These are phyloP conservation scores for Phanerochaete carnosa DNA, from an alignment of 768 basidiomycete genomes.

Conservation along the genomic window DNA sequence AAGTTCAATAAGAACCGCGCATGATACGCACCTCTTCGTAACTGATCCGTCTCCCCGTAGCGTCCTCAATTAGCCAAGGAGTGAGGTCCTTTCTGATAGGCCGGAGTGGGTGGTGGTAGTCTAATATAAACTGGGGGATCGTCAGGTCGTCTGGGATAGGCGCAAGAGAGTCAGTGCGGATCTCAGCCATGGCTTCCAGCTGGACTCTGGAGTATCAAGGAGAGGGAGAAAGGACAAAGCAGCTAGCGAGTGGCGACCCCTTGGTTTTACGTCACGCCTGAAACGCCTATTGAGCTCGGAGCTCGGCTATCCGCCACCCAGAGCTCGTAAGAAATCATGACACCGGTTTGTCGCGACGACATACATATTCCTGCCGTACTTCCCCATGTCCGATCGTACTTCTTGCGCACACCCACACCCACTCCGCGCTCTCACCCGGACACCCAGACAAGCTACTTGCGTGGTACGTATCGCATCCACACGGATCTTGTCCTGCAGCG, in stretches of 20 bases:
- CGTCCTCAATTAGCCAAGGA: constrained; percentile 52
- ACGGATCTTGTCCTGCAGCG: background rate
- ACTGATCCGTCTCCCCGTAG: constrained; percentile 37
- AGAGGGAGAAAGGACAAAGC: too few species aligned
- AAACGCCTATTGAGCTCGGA: background rate
- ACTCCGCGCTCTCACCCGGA: background rate
- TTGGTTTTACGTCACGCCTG: background rate
- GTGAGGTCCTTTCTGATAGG: constrained; percentile 31
- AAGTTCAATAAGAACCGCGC: background rate
- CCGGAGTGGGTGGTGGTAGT: constrained; percentile 37
- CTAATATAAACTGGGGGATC: constrained; percentile 53
- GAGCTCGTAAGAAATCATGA: background rate
- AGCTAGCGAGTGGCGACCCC: too few species aligned
- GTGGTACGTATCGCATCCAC: background rate
- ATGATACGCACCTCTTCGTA: constrained; percentile 37
- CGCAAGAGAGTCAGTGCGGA: constrained; percentile 26
- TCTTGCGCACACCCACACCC: background rate
- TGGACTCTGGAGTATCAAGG: background rate
- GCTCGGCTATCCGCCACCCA: background rate
- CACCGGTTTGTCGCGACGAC: background rate
- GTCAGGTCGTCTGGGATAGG: constrained; percentile 49
- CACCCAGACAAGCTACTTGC: background rate
- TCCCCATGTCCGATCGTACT: background rate
- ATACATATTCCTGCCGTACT: background rate
- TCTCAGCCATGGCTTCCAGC: constrained; percentile 17